Evolutionary conservation across 352 stramenopile species (phyloP), one percentile per base, ranked within the genome.

Genomic region (Globisporangium polare): DNA sequence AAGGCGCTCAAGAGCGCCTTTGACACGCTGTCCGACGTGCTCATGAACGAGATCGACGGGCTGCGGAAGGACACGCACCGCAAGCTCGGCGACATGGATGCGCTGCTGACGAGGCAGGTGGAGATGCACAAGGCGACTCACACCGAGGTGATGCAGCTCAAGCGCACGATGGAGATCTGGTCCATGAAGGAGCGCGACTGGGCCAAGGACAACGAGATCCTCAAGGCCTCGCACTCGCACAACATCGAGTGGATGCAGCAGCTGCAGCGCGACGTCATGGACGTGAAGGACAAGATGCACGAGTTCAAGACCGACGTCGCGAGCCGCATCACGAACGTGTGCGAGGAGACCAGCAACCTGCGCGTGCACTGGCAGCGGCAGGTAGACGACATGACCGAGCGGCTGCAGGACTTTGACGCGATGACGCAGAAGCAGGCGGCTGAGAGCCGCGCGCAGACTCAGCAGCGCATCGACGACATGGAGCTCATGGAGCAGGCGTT

Each of bases 171-270:
- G 71, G 84, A 94, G 65, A 73, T 90, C 50, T 94, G 84, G 84
- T 77, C 71, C 15, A 47, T 90, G 1, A 94, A 94, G 53, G 84
- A 94, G 73, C 78, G 84, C 24, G 82, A 94, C 61, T 94, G 84
- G 82, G 82, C 82, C 18, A 94, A 94, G 63, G 84, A 94, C 57
- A 92, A 92, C 39, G 84, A 94, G 62, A 89, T 94, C 52, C 72
- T 92, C 29, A 94, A 94, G 60, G 73, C 80, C 1, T 90, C 80
- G n/a, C 84, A 94, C 60, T 77, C 67, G 41, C 84, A 92, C 66
- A 90, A 94, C 55, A 58, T 92, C 39, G 84, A 94, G 70, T 94
- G 84, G 84, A 94, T 94, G 84, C 84, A 94, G 56, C 78, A 90
- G 67, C 63, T 94, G 55, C 84, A 94, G 56, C 80, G 84, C 7